Evolutionary conservation across 2,329 filamentous ascomycete genomes (phyloP), one percentile per base, ranked within the genome.

Genomic region (Penicillium hordei): DNA sequence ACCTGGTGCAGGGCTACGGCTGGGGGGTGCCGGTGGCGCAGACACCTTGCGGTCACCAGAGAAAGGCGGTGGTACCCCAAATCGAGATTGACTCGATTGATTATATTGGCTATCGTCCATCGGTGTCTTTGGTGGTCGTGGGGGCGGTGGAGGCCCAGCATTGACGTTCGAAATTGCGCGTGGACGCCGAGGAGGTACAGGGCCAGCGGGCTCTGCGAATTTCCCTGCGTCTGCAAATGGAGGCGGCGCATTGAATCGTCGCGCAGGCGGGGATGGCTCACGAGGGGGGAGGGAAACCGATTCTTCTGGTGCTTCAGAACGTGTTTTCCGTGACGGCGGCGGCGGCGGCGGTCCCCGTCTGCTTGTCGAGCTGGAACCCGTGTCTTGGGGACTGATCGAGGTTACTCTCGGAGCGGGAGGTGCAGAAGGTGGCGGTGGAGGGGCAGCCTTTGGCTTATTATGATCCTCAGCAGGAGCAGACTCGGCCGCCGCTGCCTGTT

Each of bases 191-290:
- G 83, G 71, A 55, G 75, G 76, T 21, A 79, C 65, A 57, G 76
- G 80, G 25, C 73, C 75, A 56, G 80, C 78, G 31, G 79, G 74
- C 60, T 87, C 82, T 4, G 89, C 91, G 70, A 86, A 94, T 75
- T 91, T 96, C 38, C 94, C 94, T 57, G 94, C 94, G 73, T 96
- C 93, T 55, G 91, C 86, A 59, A 97, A 77, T 2, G 93, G 90
- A 34, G 94, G 94, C 45, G 94, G 94, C 9, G 91, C 93, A 63
- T 87, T 84, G 78, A 96, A 97, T 66, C 82, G 83, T 13, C 64
- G 64, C 13, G 46, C 59, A 46, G 62, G 57, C 13, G 91, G 90
- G 15, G 88, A 86, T 15, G 88, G 84, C 59, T 91, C 88, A 69
- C 87, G 82, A 31, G 88, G 83, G n/a, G 89, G 85, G 38, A 78